Percentiles rank a stretch among this genome's conserved stretches.
Conservation (phyloP, 176 grass and related monocot genomes). For the Leersia perrieri region DNA sequence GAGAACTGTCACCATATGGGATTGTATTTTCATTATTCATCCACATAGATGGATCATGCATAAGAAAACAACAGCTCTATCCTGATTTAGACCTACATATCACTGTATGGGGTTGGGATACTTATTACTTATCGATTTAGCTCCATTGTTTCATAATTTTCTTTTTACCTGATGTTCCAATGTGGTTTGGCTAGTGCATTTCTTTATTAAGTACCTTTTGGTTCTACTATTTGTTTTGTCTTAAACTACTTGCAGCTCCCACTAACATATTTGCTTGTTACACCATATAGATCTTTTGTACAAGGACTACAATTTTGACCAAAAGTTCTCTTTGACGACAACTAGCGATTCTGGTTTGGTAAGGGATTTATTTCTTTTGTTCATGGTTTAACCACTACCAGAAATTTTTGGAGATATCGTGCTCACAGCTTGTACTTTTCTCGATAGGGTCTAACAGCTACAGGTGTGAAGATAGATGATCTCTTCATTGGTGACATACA, state of each 20-base stretch:
- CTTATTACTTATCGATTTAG: not conserved
- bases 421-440: slow-evolving; percentile 5
- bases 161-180: not conserved
- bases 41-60: not conserved
- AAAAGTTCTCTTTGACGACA: slow-evolving; percentile 65
- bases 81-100: not conserved
- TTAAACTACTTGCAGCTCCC: not conserved
- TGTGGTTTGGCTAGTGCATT: not conserved
- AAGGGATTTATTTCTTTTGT: not conserved
- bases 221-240: not conserved
- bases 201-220: not conserved
- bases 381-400: not conserved
- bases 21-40: not conserved
- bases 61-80: not conserved
- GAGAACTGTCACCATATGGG: not conserved
- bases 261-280: not conserved
- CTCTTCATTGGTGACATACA: slow-evolving; percentile 77
- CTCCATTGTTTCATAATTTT: not conserved
- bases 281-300: slow-evolving; percentile 67
- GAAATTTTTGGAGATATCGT: not conserved
- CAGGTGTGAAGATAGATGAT: slow-evolving; percentile 66
- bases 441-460: slow-evolving; percentile 63
- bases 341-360: slow-evolving; percentile 60
- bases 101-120: not conserved
- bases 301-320: slow-evolving; percentile 89